These are phyloP conservation scores for Bassia scoparia DNA, from an alignment of 148 eudicot species.

Conservation along the genomic window DNA sequence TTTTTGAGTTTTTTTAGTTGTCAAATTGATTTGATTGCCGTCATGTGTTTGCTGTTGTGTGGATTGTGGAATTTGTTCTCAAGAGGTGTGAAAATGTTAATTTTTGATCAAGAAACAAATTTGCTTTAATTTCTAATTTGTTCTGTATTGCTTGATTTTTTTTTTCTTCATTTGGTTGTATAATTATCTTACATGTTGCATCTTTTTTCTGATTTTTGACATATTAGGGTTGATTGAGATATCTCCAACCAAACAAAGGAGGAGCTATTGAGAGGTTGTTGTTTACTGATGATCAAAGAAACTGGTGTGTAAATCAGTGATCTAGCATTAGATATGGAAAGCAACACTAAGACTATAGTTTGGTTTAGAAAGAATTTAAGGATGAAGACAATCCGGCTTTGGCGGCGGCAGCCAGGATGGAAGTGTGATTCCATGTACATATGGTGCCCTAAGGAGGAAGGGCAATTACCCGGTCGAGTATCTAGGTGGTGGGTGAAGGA, in stretches of 20 bases:
- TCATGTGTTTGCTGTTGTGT: slow-evolving; percentile 17
- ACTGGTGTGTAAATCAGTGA: background rate
- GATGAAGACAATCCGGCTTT: slow-evolving; percentile 96
- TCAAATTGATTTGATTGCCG: background rate
- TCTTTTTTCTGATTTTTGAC: background rate
- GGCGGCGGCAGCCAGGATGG: slow-evolving; percentile 92
- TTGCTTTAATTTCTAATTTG: background rate
- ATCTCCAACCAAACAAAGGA: background rate
- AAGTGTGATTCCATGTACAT: slow-evolving; percentile 61
- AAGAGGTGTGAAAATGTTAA: background rate
- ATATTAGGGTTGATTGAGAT: slow-evolving; percentile 12
- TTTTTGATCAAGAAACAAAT: slow-evolving; percentile 5
- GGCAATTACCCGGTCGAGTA: slow-evolving; percentile 89
- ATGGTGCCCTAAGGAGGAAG: slow-evolving; percentile 99
- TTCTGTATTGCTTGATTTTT: background rate
- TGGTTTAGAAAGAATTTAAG: slow-evolving; percentile 99
- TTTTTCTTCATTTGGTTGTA: background rate
- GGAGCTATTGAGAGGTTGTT: background rate
- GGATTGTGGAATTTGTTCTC: slow-evolving; percentile 5
- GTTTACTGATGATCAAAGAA: background rate
- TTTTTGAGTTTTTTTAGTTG: background rate
- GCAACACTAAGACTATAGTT: slow-evolving; percentile 55
- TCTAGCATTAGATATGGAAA: slow-evolving; percentile 36
- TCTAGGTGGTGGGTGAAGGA: slow-evolving; percentile 99
- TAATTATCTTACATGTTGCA: background rate